These are phyloP conservation scores for Ormosia emarginata DNA, from an alignment of 306 rosid species.

Conservation along the genomic window DNA sequence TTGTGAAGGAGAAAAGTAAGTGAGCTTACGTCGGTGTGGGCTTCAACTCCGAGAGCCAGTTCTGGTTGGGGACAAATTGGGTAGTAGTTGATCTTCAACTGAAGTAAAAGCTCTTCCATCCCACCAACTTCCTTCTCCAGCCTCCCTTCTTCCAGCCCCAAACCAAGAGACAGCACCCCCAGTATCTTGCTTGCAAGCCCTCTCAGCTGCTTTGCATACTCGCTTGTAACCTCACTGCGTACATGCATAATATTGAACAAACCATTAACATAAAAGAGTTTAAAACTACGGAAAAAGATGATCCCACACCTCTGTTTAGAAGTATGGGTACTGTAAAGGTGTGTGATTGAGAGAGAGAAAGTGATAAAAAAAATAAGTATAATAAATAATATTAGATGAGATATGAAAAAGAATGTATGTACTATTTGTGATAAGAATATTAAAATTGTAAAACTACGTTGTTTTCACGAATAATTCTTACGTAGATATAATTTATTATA, in stretches of 20 bases:
- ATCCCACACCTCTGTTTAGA: no score
- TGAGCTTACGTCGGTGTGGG: conserved; percentile 77
- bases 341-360: no score
- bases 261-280: no score
- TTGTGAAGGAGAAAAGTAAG: conserved; percentile 85
- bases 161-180: conserved; percentile 45
- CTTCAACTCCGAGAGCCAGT: conserved; percentile 82
- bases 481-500: no score
- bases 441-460: no score
- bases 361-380: no score
- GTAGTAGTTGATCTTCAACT: conserved; percentile 81
- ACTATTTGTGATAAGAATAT: no score
- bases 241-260: background rate
- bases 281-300: no score
- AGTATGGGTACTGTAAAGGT: no score
- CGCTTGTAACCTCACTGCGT: conserved; percentile 57
- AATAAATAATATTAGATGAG: no score
- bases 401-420: no score
- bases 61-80: conserved; percentile 90
- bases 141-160: conserved; percentile 73
- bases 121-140: conserved; percentile 85
- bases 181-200: conserved; percentile 55
- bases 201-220: conserved; percentile 62
- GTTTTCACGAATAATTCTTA: no score
- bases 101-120: conserved; percentile 68